These are phyloP conservation scores for Voacanga thouarsii DNA, from an alignment of 257 asterid genomes.

Conservation along the genomic window DNA sequence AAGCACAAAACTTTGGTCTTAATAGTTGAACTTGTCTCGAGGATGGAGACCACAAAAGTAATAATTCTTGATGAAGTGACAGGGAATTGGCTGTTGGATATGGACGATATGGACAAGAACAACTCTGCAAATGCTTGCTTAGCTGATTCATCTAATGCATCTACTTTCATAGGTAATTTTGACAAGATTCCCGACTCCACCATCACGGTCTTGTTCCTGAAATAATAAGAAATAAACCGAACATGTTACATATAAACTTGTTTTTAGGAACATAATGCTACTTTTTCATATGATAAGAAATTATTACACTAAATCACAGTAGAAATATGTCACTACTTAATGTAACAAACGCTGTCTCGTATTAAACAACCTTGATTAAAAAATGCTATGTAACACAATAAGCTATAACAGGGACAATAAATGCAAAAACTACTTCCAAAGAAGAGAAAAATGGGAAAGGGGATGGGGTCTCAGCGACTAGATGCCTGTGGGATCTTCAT, in stretches of 20 bases:
- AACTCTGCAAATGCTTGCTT: constrained; percentile 57
- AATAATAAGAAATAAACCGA: constrained; percentile 18
- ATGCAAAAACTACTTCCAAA: constrained; percentile 7
- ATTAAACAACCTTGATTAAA: too few species aligned
- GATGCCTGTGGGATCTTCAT: constrained; percentile 18
- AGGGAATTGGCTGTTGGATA: constrained; percentile 49
- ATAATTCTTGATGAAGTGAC: constrained; percentile 45
- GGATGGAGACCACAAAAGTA: constrained; percentile 43
- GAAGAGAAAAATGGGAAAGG: constrained; percentile 4
- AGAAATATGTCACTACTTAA: too few species aligned
- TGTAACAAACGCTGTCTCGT: too few species aligned
- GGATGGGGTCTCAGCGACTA: constrained; percentile 1
- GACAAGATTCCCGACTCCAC: constrained; percentile 81
- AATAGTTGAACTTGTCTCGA: constrained; percentile 39
- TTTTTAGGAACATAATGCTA: too few species aligned
- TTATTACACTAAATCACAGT: too few species aligned
- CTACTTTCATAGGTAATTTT: constrained; percentile 43
- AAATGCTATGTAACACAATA: background rate
- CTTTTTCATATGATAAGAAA: background rate
- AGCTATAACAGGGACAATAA: background rate
- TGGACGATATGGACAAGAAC: constrained; percentile 55
- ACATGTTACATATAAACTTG: too few species aligned
- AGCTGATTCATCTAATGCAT: constrained; percentile 35
- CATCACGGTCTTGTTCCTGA: constrained; percentile 83
- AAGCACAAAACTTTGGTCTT: constrained; percentile 50